Conservation (phyloP, 805 yeast species). For the Tetrapisispora arboricola region DNA sequence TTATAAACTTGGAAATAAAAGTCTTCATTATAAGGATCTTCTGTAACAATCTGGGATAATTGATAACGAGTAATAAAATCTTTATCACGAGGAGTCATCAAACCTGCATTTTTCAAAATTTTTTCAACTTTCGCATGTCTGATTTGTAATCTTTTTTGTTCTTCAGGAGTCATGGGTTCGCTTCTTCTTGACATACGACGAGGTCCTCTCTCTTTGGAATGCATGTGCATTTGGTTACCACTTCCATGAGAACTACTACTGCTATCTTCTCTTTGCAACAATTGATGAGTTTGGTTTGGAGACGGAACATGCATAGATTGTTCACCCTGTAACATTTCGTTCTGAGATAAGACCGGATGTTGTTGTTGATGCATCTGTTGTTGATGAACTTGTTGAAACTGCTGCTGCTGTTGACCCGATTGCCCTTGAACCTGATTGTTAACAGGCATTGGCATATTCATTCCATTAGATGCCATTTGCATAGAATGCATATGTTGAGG, state of each 20-base stretch:
- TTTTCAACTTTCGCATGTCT: constrained; percentile 69
- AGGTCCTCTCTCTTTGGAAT: constrained; percentile 6
- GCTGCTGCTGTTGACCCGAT: constrained; percentile 10
- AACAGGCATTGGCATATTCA: constrained; percentile 2
- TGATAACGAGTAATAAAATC: constrained; percentile 92
- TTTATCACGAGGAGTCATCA: constrained; percentile 95
- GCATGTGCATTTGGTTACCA: constrained; percentile 5
- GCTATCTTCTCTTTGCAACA: constrained; percentile 3
- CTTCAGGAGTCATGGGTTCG: constrained; percentile 54
- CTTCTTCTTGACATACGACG: constrained; percentile 19
- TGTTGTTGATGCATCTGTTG: constrained; percentile 13
- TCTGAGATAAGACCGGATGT: not conserved
- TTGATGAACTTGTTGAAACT: constrained; percentile 6
- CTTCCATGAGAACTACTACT: not conserved
- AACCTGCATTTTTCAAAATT: constrained; percentile 75
- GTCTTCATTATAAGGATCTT: constrained; percentile 95
- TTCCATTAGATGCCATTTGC: not conserved
- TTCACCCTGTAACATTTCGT: constrained; percentile 1
- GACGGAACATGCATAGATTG: not conserved
- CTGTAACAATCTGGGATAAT: constrained; percentile 89
- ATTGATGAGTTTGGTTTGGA: not conserved
- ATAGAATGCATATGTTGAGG: constrained; percentile 2
- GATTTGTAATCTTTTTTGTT: constrained; percentile 51
- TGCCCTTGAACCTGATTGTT: constrained; percentile 5
- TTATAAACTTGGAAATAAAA: constrained; percentile 90